Evolutionary conservation across 2,329 filamentous ascomycete genomes (phyloP).

Genomic region (Akanthomyces dipterigenus): DNA sequence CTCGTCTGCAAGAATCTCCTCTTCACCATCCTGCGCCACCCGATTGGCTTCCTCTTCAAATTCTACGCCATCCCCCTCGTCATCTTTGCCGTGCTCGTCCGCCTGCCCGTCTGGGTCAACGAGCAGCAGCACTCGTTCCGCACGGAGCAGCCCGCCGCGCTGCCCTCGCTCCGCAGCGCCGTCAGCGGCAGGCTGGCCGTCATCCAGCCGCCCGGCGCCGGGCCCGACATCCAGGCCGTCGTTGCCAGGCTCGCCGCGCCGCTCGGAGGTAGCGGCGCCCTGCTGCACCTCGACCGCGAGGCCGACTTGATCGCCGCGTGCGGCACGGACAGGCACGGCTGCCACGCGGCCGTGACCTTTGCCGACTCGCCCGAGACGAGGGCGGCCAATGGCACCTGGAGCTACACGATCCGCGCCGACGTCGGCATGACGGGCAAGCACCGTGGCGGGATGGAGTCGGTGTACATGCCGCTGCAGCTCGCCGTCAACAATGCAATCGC

Average conservation of each 20-base stretch:
- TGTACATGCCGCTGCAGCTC: constrained; percentile 22
- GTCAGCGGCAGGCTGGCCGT: constrained; percentile 21
- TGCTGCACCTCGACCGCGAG: constrained; percentile 17
- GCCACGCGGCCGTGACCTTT: constrained; percentile 24
- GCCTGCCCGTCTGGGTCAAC: constrained; percentile 21
- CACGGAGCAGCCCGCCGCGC: constrained; percentile 15
- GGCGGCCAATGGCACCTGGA: constrained; percentile 20
- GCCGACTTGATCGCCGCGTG: constrained; percentile 16
- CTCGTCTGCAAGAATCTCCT: constrained; percentile 21
- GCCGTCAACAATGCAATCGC: constrained; percentile 30
- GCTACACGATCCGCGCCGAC: constrained; percentile 23
- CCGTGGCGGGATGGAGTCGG: constrained; percentile 40
- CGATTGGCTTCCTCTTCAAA: constrained; percentile 20
- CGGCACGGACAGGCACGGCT: constrained; percentile 21
- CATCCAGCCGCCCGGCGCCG: constrained; percentile 18
- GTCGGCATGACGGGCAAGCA: constrained; percentile 24
- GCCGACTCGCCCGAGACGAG: constrained; percentile 23
- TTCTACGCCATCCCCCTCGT: constrained; percentile 22
- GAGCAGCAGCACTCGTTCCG: constrained; percentile 12
- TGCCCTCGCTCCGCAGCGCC: constrained; percentile 17
- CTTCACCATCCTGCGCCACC: constrained; percentile 18
- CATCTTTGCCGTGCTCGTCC: constrained; percentile 23
- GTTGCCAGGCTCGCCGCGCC: constrained; percentile 19
- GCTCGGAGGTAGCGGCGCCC: constrained; percentile 14
- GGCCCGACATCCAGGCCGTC: constrained; percentile 19